phyloP scores from a whole-genome alignment of 1,139 yeast genomes.

The Taphrina sp. region DNA sequence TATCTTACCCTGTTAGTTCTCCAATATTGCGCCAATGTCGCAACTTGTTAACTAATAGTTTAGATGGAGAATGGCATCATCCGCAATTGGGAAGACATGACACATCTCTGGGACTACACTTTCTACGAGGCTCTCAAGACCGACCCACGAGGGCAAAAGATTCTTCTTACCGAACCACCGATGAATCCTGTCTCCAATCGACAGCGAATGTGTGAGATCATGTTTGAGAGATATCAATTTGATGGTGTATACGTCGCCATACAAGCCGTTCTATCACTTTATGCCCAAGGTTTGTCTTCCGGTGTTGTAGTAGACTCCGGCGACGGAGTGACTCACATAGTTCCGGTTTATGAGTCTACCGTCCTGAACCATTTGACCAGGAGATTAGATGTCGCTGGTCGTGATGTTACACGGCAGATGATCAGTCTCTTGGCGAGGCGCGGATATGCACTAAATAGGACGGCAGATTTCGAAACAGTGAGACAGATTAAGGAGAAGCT shows the following conservation, averaged over 20 bases:
- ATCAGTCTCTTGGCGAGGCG: conserved; percentile 87
- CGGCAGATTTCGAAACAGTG: conserved; percentile 97
- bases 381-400: conserved; percentile 94
- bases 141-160: conserved; percentile 72
- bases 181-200: conserved; percentile 93
- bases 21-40: neutral
- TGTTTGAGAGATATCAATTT: conserved; percentile 94
- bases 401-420: conserved; percentile 93
- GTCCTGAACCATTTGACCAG: conserved; percentile 90
- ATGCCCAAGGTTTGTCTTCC: conserved; percentile 83
- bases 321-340: conserved; percentile 94
- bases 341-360: conserved; percentile 94
- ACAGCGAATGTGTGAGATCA: conserved; percentile 91
- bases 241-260: conserved; percentile 98
- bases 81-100: conserved; percentile 98
- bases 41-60: neutral
- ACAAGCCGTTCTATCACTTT: conserved; percentile 94
- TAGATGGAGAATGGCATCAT: conserved; percentile 95
- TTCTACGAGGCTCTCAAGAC: conserved; percentile 86
- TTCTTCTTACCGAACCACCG: conserved; percentile 93
- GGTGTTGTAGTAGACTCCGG: conserved; percentile 99
- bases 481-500: conserved; percentile 95
- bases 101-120: conserved; percentile 96
- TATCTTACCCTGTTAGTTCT: conserved; percentile 65
- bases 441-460: conserved; percentile 96